Percentiles rank a stretch among this genome's conserved stretches.
Conservation (phyloP, 305 asterid species). For the Euphrasia arctica region DNA sequence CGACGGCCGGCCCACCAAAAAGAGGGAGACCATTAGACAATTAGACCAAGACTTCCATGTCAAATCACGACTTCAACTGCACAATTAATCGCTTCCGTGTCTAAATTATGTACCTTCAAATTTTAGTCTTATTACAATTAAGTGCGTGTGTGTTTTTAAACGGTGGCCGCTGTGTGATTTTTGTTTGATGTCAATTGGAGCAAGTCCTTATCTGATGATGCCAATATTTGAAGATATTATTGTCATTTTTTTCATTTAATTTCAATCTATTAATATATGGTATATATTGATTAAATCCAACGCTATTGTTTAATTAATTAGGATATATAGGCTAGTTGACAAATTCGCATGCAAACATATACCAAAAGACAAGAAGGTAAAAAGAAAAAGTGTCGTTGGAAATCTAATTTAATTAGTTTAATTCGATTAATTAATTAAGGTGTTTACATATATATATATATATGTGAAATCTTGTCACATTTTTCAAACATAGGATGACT, state of each 20-base stretch:
- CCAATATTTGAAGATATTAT: too few species aligned
- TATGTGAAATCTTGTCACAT: neutral
- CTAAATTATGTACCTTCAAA: neutral
- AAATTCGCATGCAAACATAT: neutral
- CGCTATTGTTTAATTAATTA: neutral
- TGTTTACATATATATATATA: too few species aligned
- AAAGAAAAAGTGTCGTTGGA: neutral
- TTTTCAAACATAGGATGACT: neutral
- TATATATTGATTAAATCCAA: too few species aligned
- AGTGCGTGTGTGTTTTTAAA: too few species aligned
- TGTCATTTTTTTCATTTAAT: too few species aligned
- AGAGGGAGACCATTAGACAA: neutral
- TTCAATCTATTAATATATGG: too few species aligned
- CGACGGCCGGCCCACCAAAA: too few species aligned
- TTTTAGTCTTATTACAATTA: too few species aligned
- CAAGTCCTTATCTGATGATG: too few species aligned
- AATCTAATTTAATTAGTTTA: neutral
- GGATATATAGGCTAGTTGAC: neutral
- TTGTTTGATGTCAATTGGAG: too few species aligned
- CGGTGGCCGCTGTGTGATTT: too few species aligned
- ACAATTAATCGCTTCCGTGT: neutral
- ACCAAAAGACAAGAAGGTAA: neutral
- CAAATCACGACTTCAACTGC: neutral
- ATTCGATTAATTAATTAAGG: neutral
- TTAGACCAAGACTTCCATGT: neutral